phyloP scores from a whole-genome alignment of 1,139 yeast genomes.

The Blastobotrys illinoisensis region DNA sequence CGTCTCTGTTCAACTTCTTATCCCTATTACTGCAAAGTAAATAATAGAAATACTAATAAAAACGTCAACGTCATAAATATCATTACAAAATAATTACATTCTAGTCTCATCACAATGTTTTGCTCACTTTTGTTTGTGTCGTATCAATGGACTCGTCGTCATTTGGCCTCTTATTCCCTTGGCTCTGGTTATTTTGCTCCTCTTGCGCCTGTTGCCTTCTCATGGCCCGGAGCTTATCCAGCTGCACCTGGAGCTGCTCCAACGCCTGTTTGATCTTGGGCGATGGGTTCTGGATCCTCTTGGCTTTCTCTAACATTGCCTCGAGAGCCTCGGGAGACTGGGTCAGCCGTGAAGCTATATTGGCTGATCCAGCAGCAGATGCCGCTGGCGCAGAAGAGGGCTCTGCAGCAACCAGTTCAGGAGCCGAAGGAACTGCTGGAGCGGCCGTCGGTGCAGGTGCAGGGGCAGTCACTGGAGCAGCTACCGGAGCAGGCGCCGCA shows the following conservation, averaged over 20 bases:
- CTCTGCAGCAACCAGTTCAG: conserved; percentile 2
- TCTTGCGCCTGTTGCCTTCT: conserved; percentile 19
- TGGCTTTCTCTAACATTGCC: conserved; percentile 34
- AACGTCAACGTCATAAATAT: background rate
- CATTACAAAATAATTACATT: conserved; percentile 2
- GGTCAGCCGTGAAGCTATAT: conserved; percentile 4
- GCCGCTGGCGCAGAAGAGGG: conserved; percentile 4
- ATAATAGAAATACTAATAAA: background rate
- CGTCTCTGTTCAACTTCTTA: background rate
- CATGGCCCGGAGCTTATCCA: conserved; percentile 23
- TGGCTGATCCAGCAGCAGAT: background rate
- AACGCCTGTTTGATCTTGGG: conserved; percentile 33
- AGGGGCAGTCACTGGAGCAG: background rate
- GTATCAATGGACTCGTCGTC: background rate
- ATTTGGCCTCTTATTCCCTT: conserved; percentile 2
- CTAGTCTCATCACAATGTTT: background rate
- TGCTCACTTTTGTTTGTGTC: background rate
- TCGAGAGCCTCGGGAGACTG: conserved; percentile 30
- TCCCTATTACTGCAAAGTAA: background rate
- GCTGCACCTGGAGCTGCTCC: conserved; percentile 34
- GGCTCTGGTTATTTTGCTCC: conserved; percentile 17
- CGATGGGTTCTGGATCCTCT: conserved; percentile 34
- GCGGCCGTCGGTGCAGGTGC: conserved; percentile 5
- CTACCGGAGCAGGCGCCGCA: background rate
- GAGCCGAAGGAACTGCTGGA: background rate